phyloP scores from a whole-genome alignment of 331 rosid species.

The Telfairia occidentalis region DNA sequence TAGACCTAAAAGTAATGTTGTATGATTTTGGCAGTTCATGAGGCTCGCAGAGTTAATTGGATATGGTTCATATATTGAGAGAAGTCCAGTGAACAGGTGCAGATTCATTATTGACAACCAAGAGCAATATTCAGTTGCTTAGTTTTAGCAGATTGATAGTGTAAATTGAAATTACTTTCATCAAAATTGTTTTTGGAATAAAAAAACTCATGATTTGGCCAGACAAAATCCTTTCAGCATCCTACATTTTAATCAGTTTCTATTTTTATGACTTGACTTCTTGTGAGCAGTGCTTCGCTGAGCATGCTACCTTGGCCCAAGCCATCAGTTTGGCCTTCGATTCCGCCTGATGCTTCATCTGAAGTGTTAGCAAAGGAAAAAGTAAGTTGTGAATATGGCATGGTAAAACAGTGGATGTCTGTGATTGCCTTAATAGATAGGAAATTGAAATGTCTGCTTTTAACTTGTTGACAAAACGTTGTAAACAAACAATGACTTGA shows the following conservation, averaged over 20 bases:
- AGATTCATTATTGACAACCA: slow-evolving; percentile 11
- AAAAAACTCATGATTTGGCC: slow-evolving; percentile 11
- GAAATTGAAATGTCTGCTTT: background rate
- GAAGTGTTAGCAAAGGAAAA: slow-evolving; percentile 88
- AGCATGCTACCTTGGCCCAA: slow-evolving; percentile 99
- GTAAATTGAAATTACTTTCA: background rate
- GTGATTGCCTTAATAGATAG: background rate
- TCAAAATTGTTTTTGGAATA: slow-evolving; percentile 6
- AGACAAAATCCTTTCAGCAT: slow-evolving; percentile 9
- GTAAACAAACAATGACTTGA: background rate
- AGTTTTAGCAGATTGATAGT: background rate
- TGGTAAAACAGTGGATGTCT: background rate
- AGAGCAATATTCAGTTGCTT: background rate
- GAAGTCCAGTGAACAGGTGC: slow-evolving; percentile 97
- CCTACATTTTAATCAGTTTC: background rate
- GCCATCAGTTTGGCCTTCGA: slow-evolving; percentile 85
- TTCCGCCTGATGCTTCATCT: slow-evolving; percentile 74
- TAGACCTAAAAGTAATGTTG: background rate
- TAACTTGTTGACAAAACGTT: background rate
- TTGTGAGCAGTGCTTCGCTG: slow-evolving; percentile 66
- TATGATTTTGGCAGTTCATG: slow-evolving; percentile 73
- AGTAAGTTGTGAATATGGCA: slow-evolving; percentile 33
- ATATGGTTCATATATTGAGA: slow-evolving; percentile 73
- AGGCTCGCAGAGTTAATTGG: slow-evolving; percentile 95
- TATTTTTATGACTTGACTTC: background rate